Conservation (phyloP, 495 filamentous ascomycete genomes). For the Xylaria curta region DNA sequence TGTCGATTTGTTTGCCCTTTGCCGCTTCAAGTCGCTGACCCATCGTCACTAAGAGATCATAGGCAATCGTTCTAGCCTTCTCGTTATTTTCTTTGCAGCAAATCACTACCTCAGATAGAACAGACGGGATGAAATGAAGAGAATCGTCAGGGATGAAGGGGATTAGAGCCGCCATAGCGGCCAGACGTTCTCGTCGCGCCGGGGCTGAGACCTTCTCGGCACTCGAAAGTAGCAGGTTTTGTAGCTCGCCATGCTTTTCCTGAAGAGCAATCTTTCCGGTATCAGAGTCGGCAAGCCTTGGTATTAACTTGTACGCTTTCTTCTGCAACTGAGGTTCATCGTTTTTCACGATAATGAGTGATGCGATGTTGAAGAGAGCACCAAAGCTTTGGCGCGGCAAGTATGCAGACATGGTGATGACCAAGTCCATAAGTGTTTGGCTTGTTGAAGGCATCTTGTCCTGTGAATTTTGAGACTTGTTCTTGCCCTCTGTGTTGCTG, state of each 20-base stretch:
- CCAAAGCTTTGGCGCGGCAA: conserved; percentile 82
- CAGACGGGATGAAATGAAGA: conserved; percentile 89
- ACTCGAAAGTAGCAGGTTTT: conserved; percentile 75
- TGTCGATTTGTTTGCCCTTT: conserved; percentile 76
- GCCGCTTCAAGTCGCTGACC: conserved; percentile 74
- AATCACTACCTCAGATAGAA: conserved; percentile 92
- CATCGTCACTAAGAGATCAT: conserved; percentile 89
- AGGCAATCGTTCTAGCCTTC: conserved; percentile 84
- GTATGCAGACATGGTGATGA: conserved; percentile 94
- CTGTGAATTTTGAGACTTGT: conserved; percentile 61
- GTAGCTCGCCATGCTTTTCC: conserved; percentile 75
- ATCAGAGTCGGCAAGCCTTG: conserved; percentile 81
- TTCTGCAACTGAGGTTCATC: conserved; percentile 96
- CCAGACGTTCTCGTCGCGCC: conserved; percentile 80
- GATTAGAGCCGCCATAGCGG: conserved; percentile 79
- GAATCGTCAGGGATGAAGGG: conserved; percentile 74
- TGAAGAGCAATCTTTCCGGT: conserved; percentile 72
- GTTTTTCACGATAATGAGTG: conserved; percentile 74
- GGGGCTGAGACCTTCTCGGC: conserved; percentile 83
- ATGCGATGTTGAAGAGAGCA: conserved; percentile 81
- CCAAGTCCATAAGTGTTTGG: conserved; percentile 93
- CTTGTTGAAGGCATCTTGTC: conserved; percentile 87
- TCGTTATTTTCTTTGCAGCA: conserved; percentile 97
- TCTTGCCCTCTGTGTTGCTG: conserved; percentile 63
- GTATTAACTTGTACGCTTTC: conserved; percentile 98